These are phyloP conservation scores for Erodium chrysanthum DNA, from an alignment of 441 rosid genomes.

Conservation along the genomic window DNA sequence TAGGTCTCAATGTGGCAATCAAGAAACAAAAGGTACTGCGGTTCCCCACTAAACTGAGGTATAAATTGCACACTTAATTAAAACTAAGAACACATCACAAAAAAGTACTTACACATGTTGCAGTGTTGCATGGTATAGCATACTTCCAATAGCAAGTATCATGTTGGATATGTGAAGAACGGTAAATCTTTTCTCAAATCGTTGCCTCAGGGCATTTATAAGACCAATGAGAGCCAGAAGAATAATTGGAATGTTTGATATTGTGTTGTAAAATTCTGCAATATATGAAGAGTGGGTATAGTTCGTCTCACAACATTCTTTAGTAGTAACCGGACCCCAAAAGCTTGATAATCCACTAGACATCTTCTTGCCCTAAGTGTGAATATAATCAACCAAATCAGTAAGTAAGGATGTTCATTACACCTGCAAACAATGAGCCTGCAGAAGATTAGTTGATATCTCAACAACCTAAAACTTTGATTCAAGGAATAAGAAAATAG, in stretches of 20 bases:
- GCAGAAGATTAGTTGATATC: not conserved
- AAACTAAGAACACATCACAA: not conserved
- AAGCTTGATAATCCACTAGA: constrained; percentile 19
- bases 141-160: constrained; percentile 26
- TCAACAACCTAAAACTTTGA: not conserved
- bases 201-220: constrained; percentile 21
- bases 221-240: constrained; percentile 22
- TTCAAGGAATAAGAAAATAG: not conserved
- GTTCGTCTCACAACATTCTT: constrained; percentile 25
- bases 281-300: constrained; percentile 19
- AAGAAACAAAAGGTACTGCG: not conserved
- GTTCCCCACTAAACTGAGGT: not conserved
- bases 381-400: not conserved
- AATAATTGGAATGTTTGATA: constrained; percentile 23
- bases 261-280: constrained; percentile 24
- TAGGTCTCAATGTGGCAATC: not conserved
- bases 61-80: not conserved
- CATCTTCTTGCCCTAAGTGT: constrained; percentile 13
- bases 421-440: constrained; percentile 13
- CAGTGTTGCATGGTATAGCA: constrained; percentile 23
- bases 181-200: constrained; percentile 24
- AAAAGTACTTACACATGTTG: constrained; percentile 19
- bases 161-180: constrained; percentile 23
- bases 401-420: not conserved
- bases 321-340: constrained; percentile 26